These are phyloP conservation scores for Wallacemonas sp. DNA, from an alignment of 208 protist genomes.

Conservation along the genomic window DNA sequence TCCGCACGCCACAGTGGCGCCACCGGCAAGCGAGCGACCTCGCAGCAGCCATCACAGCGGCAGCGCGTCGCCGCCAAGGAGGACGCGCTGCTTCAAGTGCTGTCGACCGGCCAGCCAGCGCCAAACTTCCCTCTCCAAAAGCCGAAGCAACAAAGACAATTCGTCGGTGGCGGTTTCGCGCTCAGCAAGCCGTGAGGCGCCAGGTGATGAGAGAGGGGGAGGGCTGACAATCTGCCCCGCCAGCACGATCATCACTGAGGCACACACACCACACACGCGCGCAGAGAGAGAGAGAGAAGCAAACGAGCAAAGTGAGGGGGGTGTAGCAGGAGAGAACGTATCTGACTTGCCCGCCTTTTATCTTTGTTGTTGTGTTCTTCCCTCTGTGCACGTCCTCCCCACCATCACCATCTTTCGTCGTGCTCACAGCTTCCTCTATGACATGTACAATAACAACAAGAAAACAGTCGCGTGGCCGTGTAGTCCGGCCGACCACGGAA, in stretches of 20 bases:
- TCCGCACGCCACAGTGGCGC: neutral
- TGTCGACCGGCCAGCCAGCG: slow-evolving; percentile 54
- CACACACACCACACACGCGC: too few species aligned
- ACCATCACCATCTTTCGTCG: neutral
- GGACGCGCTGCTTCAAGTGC: slow-evolving; percentile 29
- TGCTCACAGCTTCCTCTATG: too few species aligned
- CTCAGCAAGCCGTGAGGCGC: slow-evolving; percentile 32
- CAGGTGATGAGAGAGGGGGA: too few species aligned
- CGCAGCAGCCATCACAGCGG: slow-evolving; percentile 5
- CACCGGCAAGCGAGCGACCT: neutral
- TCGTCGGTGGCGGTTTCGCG: slow-evolving; percentile 80
- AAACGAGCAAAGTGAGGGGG: too few species aligned
- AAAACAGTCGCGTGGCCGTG: too few species aligned
- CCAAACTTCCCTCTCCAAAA: slow-evolving; percentile 67
- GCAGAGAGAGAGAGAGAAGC: too few species aligned
- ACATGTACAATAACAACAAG: too few species aligned
- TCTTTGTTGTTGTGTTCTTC: neutral
- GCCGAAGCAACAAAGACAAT: slow-evolving; percentile 52
- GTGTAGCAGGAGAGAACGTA: too few species aligned
- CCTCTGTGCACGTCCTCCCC: neutral
- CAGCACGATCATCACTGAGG: too few species aligned
- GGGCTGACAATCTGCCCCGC: too few species aligned
- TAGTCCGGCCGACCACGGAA: too few species aligned
- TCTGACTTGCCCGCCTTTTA: neutral
- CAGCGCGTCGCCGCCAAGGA: slow-evolving; percentile 18